Evolutionary conservation across 257 asterid species (phyloP).

Genomic region (Solanum rostratum): DNA sequence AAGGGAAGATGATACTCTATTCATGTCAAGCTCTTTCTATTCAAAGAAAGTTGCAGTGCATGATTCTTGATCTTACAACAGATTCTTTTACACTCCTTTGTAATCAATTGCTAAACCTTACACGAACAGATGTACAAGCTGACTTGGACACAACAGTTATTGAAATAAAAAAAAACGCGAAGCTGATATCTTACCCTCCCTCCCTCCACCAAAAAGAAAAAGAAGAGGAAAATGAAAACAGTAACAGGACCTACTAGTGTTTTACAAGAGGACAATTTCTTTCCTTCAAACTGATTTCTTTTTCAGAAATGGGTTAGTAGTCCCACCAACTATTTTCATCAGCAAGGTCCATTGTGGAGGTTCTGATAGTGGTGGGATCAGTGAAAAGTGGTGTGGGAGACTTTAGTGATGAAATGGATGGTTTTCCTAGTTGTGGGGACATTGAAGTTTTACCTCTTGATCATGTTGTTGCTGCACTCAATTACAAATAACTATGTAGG

Average conservation of each 20-base stretch:
- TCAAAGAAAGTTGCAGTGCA: neutral
- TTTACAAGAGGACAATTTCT: neutral
- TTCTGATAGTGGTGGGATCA: slow-evolving; percentile 28
- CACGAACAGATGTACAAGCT: neutral
- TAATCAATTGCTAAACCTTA: neutral
- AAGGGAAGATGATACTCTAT: neutral
- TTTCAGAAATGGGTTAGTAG: neutral
- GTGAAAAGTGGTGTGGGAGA: slow-evolving; percentile 28
- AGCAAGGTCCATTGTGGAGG: neutral
- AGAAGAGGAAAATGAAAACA: neutral
- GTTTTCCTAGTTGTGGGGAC: slow-evolving; percentile 20
- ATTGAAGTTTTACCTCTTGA: neutral
- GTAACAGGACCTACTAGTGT: neutral
- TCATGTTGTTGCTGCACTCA: neutral
- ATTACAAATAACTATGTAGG: neutral
- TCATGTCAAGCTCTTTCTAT: neutral
- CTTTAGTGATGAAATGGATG: slow-evolving; percentile 32
- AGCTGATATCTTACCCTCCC: neutral
- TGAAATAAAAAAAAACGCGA: neutral
- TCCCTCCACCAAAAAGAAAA: neutral
- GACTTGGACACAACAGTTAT: neutral
- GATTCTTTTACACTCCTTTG: neutral
- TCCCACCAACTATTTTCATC: slow-evolving; percentile 3
- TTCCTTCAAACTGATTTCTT: neutral
- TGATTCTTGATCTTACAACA: neutral